Percentiles rank a stretch among this genome's conserved stretches.
These are phyloP conservation scores for Ganoderma multipileum DNA, from an alignment of 1,284 basidiomycete genomes.

Conservation along the genomic window DNA sequence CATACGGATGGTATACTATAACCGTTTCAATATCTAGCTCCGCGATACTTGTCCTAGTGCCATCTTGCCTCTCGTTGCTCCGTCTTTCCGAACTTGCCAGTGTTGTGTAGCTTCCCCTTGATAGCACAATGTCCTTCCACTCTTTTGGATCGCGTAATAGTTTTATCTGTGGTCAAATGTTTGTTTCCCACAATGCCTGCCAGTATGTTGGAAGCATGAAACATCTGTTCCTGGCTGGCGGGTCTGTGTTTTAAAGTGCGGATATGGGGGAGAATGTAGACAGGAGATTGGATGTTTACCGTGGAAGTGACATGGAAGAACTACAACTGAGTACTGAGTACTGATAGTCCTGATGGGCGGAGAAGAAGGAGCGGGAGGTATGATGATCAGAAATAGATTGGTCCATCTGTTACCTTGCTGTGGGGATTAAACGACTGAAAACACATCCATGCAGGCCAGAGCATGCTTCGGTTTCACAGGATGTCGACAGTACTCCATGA, in stretches of 20 bases:
- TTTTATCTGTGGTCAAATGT: slow-evolving; percentile 14
- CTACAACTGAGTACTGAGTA: not conserved
- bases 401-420: slow-evolving; percentile 11
- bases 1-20: slow-evolving; percentile 38
- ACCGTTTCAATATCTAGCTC: slow-evolving; percentile 30
- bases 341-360: slow-evolving; percentile 21
- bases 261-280: not conserved
- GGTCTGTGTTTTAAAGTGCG: not conserved
- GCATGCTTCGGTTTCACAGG: slow-evolving; percentile 1
- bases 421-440: slow-evolving; percentile 1
- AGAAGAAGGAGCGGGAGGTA: slow-evolving; percentile 12
- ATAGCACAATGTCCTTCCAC: slow-evolving; percentile 29
- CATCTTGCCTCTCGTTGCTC: slow-evolving; percentile 25
- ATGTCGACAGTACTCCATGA: not conserved
- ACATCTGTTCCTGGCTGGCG: not conserved
- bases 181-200: slow-evolving; percentile 3
- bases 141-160: slow-evolving; percentile 35
- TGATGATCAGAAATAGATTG: slow-evolving; percentile 31
- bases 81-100: slow-evolving; percentile 23
- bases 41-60: slow-evolving; percentile 25
- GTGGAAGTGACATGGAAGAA: slow-evolving; percentile 10
- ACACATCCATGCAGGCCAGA: not conserved
- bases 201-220: not conserved
- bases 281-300: not conserved
- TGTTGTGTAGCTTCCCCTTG: slow-evolving; percentile 29